Conservation (phyloP, 2,329 filamentous ascomycete species). For the Calonectria pseudoturangicola region DNA sequence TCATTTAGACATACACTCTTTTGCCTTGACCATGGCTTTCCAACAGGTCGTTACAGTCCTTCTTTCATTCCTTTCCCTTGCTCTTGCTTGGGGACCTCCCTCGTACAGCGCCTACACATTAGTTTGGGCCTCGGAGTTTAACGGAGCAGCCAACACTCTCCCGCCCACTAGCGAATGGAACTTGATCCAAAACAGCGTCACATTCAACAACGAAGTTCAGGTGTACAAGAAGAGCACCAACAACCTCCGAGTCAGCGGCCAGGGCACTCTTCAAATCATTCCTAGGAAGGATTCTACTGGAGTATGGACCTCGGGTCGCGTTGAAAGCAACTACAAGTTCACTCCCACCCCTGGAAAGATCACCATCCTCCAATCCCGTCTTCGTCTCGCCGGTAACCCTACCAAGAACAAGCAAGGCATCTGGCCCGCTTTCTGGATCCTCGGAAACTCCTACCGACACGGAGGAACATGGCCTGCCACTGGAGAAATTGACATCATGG, state of each 20-base stretch:
- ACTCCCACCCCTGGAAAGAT: conserved; percentile 67
- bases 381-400: conserved; percentile 68
- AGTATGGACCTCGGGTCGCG: conserved; percentile 73
- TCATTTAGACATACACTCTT: neutral
- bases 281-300: conserved; percentile 61
- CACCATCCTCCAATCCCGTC: conserved; percentile 66
- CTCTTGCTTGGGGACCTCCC: conserved; percentile 62
- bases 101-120: conserved; percentile 61
- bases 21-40: conserved; percentile 49
- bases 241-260: conserved; percentile 72
- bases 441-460: conserved; percentile 69
- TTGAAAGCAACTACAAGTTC: conserved; percentile 70
- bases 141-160: conserved; percentile 58
- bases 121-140: conserved; percentile 67
- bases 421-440: conserved; percentile 76
- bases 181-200: conserved; percentile 61
- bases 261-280: conserved; percentile 70
- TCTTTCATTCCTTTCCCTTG: conserved; percentile 57
- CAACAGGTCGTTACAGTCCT: conserved; percentile 51
- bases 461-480: conserved; percentile 71
- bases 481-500: conserved; percentile 76
- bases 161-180: conserved; percentile 65
- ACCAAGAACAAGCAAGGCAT: conserved; percentile 69
- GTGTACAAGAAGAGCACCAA: conserved; percentile 66
- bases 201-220: conserved; percentile 72